Evolutionary conservation across 352 stramenopile genomes (phyloP), one percentile per base, ranked within the genome.

Genomic region (Achlya hypogyna): DNA sequence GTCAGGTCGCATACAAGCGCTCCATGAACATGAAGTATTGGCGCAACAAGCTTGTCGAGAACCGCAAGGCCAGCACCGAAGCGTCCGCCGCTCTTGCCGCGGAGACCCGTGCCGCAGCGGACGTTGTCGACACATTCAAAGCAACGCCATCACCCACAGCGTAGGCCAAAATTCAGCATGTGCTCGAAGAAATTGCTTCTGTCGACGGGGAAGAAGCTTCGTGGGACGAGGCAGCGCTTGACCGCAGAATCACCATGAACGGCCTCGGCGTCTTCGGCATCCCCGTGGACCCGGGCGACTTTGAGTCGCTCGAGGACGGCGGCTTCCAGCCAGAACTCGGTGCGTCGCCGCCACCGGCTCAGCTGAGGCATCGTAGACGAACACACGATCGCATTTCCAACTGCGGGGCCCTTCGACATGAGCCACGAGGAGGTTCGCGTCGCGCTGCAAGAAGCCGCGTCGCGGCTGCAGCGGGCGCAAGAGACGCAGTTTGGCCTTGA

Each of bases 21-120:
- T 70, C 80, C n/a, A 75, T 79, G 65, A 90, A 83, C 51, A 72
- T 81, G 53, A 77, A 74, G 20, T 91, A 88, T 53, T 92, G 84
- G 84, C 69, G 85, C 59, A 87, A 87, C 60, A 80, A 92, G 22
- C 73, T 86, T 9, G 71, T 71, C 0, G 69, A 84, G 16, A 78
- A 75, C 0, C 75, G 79, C 12, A 63, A 77, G 22, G 87, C 79
- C 29, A 78, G 78, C 0, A 71, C 77, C 20, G 62, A 82, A 23
- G 58, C 42, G 18, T 29, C 34, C 6, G 35, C 23, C 23, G 40
- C 14, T 12, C 58, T 32, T 0, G 29, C 6, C 45, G n/a, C 12
- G 16, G 5, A 43, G 12, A 27, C 10, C 10, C 29, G 23, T 14
- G 27, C 34, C 22, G 31, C 18, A n/a, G 54, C 31, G 8, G n/a